Conservation (phyloP, 495 filamentous ascomycete species). For the Astrothelium macrocarpum region DNA sequence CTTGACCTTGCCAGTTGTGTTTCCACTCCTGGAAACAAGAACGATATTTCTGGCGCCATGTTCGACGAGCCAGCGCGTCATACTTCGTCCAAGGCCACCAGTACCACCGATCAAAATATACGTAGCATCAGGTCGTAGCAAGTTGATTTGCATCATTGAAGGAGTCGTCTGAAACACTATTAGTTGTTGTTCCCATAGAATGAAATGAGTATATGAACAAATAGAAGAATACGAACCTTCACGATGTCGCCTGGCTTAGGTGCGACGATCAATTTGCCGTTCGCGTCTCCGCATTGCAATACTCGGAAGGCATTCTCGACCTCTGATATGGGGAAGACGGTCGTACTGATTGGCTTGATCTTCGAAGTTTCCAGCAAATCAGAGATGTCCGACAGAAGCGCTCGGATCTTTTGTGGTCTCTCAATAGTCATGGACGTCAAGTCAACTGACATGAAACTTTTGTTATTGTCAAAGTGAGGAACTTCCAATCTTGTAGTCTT, state of each 20-base stretch:
- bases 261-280: conserved; percentile 50
- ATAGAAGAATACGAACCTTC: not conserved
- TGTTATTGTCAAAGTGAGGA: conserved; percentile 9
- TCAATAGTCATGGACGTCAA: conserved; percentile 13
- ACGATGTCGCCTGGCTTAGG: conserved; percentile 21
- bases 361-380: not conserved
- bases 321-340: conserved; percentile 26
- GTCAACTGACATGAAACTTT: conserved; percentile 33
- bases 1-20: not conserved
- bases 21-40: conserved; percentile 5
- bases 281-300: conserved; percentile 45
- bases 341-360: not conserved
- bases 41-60: not conserved
- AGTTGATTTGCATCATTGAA: not conserved
- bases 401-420: conserved; percentile 13
- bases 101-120: conserved; percentile 41
- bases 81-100: conserved; percentile 34
- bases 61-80: not conserved
- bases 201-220: not conserved
- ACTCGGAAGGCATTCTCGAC: conserved; percentile 46
- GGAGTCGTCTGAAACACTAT: not conserved
- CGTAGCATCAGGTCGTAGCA: conserved; percentile 19
- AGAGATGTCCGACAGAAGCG: conserved; percentile 12
- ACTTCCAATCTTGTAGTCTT: conserved; percentile 12
- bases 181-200: not conserved